Base-by-base conservation (phyloP, 371 early-diverging fungal genomes). In the Batkoa obscura region DNA sequence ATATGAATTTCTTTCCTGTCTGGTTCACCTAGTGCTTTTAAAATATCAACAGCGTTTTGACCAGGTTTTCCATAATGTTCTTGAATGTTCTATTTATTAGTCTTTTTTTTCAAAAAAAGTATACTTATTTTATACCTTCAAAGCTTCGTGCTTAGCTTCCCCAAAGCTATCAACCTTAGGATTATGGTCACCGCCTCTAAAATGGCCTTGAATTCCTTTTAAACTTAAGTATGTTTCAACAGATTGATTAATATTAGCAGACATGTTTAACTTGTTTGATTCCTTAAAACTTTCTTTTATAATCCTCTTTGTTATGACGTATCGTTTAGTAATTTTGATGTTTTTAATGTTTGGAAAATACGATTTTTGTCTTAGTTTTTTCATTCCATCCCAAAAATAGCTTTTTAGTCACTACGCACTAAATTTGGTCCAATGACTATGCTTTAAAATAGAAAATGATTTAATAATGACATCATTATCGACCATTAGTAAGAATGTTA, bases 31-130 rank as follows among this genome's bases (percentile, higher is more conserved):
- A 55, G 3, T 10, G 9, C 23, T 33, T 43, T 9, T 3, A 55
- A 12, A 5, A 55, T 45, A 4, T 41, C 56, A 17, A 9, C 30
- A 10, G 56, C 56, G 32, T 42, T 33, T 12, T 23, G 23, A 3
- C 56, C 56, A 12, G 41, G n/a, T 32, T 55, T 42, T 10, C 56
- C 56, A 17, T 43, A 55, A 43, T 42, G 43, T 42, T 31, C 43
- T 31, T 15, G 39, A 6, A 55, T n/a, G 8, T 42, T 9, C 56
- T 55, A 43, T 31, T 13, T 2, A 33, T 13, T 43, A 31, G 4
- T 12, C 3, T 5, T n/a, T 9, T 43, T 15, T 3, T 23, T 4
- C 43, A 33, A 55, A 33, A 45, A 43, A 43, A 55, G 23, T 23
- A 23, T 23, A 23, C 23, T 23, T 12, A 36, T 8, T 37, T 15